A percentile compares a stretch with the other conserved stretches of the same genome.
Conservation (phyloP, 2,329 filamentous ascomycete genomes). For the Epichloe bromicola region DNA sequence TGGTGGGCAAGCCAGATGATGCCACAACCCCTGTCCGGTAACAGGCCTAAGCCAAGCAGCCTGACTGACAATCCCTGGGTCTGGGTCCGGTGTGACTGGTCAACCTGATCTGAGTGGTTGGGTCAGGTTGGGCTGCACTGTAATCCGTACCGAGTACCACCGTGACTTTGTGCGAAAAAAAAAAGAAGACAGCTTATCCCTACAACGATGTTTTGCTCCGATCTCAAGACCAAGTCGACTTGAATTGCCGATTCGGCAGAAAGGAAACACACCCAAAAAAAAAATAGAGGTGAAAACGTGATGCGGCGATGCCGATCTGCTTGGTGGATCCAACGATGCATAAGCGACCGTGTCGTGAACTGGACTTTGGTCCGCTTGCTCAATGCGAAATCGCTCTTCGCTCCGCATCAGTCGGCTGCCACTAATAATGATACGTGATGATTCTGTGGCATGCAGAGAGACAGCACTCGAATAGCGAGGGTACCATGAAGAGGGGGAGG, state of each 20-base stretch:
- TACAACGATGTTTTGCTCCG: too few species aligned
- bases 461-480: too few species aligned
- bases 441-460: too few species aligned
- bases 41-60: not conserved
- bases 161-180: not conserved
- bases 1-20: not conserved
- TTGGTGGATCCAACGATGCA: not conserved
- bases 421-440: too few species aligned
- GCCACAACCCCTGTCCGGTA: not conserved
- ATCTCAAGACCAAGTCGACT: not conserved
- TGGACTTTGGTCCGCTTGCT: too few species aligned
- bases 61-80: not conserved
- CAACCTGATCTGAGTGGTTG: not conserved
- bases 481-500: too few species aligned
- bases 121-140: conserved; percentile 3
- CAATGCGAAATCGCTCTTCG: too few species aligned
- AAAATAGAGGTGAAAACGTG: too few species aligned
- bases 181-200: too few species aligned
- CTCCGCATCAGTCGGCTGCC: too few species aligned
- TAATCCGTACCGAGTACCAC: not conserved
- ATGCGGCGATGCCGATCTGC: not conserved
- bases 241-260: not conserved
- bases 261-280: not conserved
- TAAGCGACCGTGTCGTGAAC: not conserved
- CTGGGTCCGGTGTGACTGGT: not conserved